Conservation (phyloP, 768 basidiomycete species). For the Mycena albidolilacea region DNA sequence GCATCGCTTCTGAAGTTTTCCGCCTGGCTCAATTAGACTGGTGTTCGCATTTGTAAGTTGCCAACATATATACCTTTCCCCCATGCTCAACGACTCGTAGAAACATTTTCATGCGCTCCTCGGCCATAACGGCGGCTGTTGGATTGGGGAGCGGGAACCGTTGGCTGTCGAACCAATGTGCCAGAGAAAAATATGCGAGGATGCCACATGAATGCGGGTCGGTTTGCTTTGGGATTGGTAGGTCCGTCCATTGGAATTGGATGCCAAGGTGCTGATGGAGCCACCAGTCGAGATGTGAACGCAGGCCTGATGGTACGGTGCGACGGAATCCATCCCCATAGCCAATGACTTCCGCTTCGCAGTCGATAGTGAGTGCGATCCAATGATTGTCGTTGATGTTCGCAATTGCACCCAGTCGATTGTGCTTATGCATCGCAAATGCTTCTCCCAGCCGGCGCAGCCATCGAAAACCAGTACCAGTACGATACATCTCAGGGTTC, state of each 20-base stretch:
- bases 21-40: background rate
- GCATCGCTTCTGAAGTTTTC: conserved; percentile 9
- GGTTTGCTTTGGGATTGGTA: conserved; percentile 6
- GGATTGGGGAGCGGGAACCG: conserved; percentile 22
- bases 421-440: no score
- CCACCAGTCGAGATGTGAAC: no score
- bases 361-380: no score
- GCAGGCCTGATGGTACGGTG: no score
- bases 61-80: conserved; percentile 14
- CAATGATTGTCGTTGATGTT: no score
- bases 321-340: no score
- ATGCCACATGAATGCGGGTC: conserved; percentile 25
- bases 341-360: no score
- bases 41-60: background rate
- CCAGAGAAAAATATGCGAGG: background rate
- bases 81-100: conserved; percentile 3
- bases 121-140: conserved; percentile 17
- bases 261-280: no score
- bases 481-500: no score
- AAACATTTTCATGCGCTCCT: conserved; percentile 28
- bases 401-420: no score
- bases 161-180: conserved; percentile 11
- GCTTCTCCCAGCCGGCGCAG: no score
- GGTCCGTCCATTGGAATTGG: background rate
- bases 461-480: no score